phyloP scores from a whole-genome alignment of 163 green algal species.

The Prototheca cutis region DNA sequence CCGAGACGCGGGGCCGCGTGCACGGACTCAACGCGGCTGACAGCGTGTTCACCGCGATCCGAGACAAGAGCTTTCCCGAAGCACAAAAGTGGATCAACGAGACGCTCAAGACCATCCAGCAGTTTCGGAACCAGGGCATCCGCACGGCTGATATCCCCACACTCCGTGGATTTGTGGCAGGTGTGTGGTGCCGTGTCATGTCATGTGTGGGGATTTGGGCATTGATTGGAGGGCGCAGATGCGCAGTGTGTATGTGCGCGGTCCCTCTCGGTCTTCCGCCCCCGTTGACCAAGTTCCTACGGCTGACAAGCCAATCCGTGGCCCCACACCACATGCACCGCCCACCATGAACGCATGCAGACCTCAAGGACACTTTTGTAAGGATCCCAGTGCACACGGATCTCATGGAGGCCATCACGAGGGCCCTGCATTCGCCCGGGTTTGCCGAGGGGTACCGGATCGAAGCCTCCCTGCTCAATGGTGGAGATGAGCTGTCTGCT shows the following conservation, averaged over 20 bases:
- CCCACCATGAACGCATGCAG: no score
- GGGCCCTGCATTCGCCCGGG: slow-evolving; percentile 6
- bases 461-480: slow-evolving; percentile 26
- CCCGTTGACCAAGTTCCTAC: no score
- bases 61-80: slow-evolving; percentile 29
- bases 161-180: slow-evolving; percentile 26
- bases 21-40: slow-evolving; percentile 51
- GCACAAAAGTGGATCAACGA: slow-evolving; percentile 27
- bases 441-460: slow-evolving; percentile 22
- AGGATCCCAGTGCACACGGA: slow-evolving; percentile 25
- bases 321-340: no score
- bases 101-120: slow-evolving; percentile 27
- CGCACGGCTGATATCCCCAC: slow-evolving; percentile 19
- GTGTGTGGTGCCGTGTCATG: neutral
- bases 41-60: slow-evolving; percentile 47
- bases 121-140: slow-evolving; percentile 28
- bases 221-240: no score
- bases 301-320: no score
- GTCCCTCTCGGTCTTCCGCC: no score
- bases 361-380: slow-evolving; percentile 29
- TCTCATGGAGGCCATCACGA: slow-evolving; percentile 22
- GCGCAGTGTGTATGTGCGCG: no score
- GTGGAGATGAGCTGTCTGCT: slow-evolving; percentile 11
- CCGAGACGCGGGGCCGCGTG: slow-evolving; percentile 12
- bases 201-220: no score